Conservation (phyloP, 768 basidiomycete species). For the Hygrophoropsis aurantiaca region DNA sequence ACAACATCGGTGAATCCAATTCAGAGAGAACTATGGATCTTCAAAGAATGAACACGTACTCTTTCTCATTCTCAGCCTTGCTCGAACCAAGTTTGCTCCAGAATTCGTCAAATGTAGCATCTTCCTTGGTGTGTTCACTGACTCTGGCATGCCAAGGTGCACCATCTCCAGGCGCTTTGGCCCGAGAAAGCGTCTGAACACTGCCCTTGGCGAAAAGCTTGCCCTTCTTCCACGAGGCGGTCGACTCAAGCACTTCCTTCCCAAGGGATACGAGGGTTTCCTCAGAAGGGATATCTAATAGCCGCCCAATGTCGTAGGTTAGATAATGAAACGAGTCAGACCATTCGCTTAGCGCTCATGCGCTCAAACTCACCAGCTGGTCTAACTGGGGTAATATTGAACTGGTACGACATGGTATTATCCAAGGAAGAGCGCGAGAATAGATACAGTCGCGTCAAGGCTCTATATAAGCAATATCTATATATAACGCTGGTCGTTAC, state of each 20-base stretch:
- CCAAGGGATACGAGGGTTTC: conserved; percentile 55
- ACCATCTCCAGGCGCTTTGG: conserved; percentile 54
- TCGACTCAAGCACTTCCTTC: conserved; percentile 54
- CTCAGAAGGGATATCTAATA: conserved; percentile 60
- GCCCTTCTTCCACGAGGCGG: conserved; percentile 63
- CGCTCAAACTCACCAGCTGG: conserved; percentile 36
- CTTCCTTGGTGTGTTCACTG: conserved; percentile 63
- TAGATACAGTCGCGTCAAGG: too few relatives aligned
- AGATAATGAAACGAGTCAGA: not conserved
- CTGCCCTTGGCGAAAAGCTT: conserved; percentile 55
- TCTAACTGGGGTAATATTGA: conserved; percentile 41
- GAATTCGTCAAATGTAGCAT: conserved; percentile 71
- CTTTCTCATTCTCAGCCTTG: conserved; percentile 67
- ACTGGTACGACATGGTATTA: conserved; percentile 31
- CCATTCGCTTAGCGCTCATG: not conserved
- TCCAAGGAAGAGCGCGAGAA: conserved; percentile 1
- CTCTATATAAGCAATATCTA: not conserved
- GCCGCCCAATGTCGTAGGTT: not conserved
- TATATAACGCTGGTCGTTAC: not conserved
- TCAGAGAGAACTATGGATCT: not conserved
- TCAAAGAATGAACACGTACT: conserved; percentile 41
- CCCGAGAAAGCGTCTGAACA: conserved; percentile 55
- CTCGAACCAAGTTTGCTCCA: conserved; percentile 68
- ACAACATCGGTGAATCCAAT: not conserved
- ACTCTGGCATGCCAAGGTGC: conserved; percentile 69